A percentile compares a stretch with the other conserved stretches of the same genome.
These are phyloP conservation scores for Plectranthus barbatus DNA, from an alignment of 257 asterid species.

Conservation along the genomic window DNA sequence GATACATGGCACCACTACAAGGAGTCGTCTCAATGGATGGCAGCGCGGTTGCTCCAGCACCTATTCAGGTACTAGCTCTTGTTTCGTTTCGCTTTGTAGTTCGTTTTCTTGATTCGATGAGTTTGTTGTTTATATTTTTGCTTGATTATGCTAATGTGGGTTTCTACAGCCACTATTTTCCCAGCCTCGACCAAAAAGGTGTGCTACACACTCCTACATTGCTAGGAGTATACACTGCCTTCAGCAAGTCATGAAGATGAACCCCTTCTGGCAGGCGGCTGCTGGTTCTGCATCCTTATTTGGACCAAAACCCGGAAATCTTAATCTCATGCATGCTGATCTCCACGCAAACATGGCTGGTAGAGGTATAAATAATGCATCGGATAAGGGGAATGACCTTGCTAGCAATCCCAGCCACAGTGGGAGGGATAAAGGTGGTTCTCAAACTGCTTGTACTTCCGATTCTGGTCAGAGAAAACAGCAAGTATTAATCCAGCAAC, in stretches of 20 bases:
- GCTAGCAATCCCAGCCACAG: conserved; percentile 31
- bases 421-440: conserved; percentile 54
- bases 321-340: conserved; percentile 48
- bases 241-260: conserved; percentile 75
- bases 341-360: conserved; percentile 38
- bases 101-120: no score
- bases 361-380: conserved; percentile 25
- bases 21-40: conserved; percentile 85
- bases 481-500: conserved; percentile 69
- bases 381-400: conserved; percentile 47
- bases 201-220: conserved; percentile 87
- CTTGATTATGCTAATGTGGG: background rate
- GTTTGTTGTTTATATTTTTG: background rate
- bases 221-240: conserved; percentile 66
- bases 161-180: conserved; percentile 57
- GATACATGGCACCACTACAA: conserved; percentile 85
- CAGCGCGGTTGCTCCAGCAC: conserved; percentile 47
- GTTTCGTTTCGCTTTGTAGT: no score
- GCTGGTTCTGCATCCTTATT: conserved; percentile 54
- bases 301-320: conserved; percentile 55
- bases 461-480: conserved; percentile 72
- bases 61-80: conserved; percentile 46
- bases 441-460: conserved; percentile 36
- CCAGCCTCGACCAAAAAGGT: conserved; percentile 72
- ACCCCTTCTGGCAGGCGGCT: conserved; percentile 65